Evolutionary conservation across 768 basidiomycete species (phyloP).

Genomic region (Dendrothele bispora): DNA sequence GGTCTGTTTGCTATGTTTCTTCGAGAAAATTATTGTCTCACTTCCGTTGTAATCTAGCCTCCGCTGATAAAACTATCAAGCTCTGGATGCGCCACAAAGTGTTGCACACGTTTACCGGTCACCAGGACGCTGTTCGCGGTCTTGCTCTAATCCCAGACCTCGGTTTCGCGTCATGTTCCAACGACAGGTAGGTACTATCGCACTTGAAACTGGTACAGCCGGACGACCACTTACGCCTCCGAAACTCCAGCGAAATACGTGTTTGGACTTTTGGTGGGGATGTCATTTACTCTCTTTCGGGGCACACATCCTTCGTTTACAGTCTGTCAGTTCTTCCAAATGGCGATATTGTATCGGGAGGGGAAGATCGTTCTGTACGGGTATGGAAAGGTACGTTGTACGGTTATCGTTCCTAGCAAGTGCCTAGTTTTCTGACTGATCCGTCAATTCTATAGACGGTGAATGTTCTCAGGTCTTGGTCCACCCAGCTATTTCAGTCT

Average conservation of each 20-base stretch:
- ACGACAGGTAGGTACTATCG: constrained; percentile 69
- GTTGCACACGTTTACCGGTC: constrained; percentile 78
- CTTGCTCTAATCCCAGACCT: constrained; percentile 79
- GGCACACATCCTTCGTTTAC: constrained; percentile 97
- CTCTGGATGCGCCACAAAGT: constrained; percentile 80
- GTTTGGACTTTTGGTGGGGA: constrained; percentile 90
- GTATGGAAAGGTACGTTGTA: constrained; percentile 78
- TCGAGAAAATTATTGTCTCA: background rate
- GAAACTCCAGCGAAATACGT: constrained; percentile 73
- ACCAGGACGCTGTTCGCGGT: constrained; percentile 89
- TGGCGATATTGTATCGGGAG: constrained; percentile 84
- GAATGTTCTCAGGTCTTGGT: constrained; percentile 87
- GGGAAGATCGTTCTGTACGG: constrained; percentile 91
- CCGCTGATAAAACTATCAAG: constrained; percentile 94
- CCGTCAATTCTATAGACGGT: constrained; percentile 61
- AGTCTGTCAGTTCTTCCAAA: constrained; percentile 78
- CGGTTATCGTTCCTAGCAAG: background rate
- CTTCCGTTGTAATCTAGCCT: constrained; percentile 53
- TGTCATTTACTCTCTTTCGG: constrained; percentile 74
- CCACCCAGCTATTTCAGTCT: constrained; percentile 96
- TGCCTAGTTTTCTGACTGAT: constrained; percentile 4
- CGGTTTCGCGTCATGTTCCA: constrained; percentile 94
- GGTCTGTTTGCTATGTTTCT: constrained; percentile 44
- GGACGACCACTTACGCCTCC: background rate
- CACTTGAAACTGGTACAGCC: background rate